Conservation (phyloP, 148 eudicot genomes). For the Dysphania ambrosioides region DNA sequence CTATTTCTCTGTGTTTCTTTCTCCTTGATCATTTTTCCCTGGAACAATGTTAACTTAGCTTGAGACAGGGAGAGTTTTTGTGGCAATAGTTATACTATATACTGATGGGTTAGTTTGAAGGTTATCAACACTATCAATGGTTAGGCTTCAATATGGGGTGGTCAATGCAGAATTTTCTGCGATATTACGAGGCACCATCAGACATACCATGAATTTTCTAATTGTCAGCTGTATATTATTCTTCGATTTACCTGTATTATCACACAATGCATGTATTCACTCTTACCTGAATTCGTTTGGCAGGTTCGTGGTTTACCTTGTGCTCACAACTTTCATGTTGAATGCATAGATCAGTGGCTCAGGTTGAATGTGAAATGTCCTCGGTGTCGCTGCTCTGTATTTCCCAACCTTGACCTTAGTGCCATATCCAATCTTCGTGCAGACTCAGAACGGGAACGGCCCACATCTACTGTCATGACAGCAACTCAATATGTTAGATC, state of each 20-base stretch:
- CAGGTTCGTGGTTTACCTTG: slow-evolving; percentile 99
- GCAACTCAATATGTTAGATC: slow-evolving; percentile 52
- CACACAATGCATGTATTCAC: neutral
- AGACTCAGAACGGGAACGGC: slow-evolving; percentile 58
- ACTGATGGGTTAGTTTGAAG: too few species aligned
- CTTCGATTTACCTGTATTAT: neutral
- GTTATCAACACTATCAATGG: too few species aligned
- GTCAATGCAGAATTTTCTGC: neutral
- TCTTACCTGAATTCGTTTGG: neutral
- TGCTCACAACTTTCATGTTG: slow-evolving; percentile 95
- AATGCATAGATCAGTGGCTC: slow-evolving; percentile 97
- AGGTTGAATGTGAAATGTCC: slow-evolving; percentile 90
- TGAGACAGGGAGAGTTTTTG: too few species aligned
- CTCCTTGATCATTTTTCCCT: too few species aligned
- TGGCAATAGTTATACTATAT: too few species aligned
- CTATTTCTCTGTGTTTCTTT: too few species aligned
- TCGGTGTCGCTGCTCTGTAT: slow-evolving; percentile 86
- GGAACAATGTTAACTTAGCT: too few species aligned
- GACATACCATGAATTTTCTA: neutral
- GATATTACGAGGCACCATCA: neutral
- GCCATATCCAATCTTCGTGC: slow-evolving; percentile 72
- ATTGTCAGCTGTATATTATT: neutral
- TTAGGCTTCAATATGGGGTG: neutral
- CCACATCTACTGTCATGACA: slow-evolving; percentile 49
- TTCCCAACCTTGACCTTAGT: slow-evolving; percentile 90